Conservation (phyloP, 305 asterid genomes). For the Fraxinus floribunda region DNA sequence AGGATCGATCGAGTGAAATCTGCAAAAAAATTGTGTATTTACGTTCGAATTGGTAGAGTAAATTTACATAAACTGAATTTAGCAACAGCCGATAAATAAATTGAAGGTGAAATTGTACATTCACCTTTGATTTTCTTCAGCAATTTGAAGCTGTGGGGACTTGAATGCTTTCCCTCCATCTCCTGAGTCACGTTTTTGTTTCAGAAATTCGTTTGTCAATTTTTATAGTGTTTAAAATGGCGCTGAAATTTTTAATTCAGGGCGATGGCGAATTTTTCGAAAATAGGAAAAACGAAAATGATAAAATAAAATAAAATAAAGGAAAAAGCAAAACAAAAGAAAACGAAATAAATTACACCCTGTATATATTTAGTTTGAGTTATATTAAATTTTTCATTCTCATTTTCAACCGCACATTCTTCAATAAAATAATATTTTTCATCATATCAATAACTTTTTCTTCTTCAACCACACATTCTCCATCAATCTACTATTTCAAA, state of each 20-base stretch:
- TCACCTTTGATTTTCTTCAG: slow-evolving; percentile 51
- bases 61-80: slow-evolving; percentile 2
- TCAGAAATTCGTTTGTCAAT: background rate
- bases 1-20: slow-evolving; percentile 64
- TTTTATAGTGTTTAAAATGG: background rate
- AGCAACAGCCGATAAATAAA: background rate
- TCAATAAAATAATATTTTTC: no score
- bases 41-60: slow-evolving; percentile 15
- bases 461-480: no score
- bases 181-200: background rate
- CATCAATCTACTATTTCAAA: no score
- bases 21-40: slow-evolving; percentile 23
- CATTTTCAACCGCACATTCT: no score
- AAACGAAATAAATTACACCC: background rate
- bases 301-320: no score
- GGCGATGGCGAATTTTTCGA: background rate
- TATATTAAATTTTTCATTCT: no score
- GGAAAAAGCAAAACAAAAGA: background rate
- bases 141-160: slow-evolving; percentile 33
- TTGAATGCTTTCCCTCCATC: slow-evolving; percentile 50
- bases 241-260: background rate
- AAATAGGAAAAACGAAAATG: background rate
- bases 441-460: no score
- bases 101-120: background rate
- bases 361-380: no score